A percentile compares a stretch with the other conserved stretches of the same genome.
Evolutionary conservation across 1,139 yeast genomes (phyloP).

Genomic region (Petasospora fabianii): DNA sequence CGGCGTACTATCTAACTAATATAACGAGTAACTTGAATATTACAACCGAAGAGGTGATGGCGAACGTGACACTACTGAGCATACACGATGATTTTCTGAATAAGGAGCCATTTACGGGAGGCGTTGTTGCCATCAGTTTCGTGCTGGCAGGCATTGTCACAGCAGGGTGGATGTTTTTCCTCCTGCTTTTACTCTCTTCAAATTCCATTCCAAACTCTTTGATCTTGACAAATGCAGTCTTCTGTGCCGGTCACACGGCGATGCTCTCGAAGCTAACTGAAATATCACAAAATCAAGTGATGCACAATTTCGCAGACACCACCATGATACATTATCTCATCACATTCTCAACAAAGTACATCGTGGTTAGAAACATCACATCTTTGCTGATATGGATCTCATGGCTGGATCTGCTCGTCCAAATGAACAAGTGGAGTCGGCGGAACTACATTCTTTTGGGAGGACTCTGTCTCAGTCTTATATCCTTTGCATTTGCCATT

Average conservation of each 20-base stretch:
- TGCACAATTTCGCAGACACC: slow-evolving; percentile 38
- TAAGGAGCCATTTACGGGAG: slow-evolving; percentile 29
- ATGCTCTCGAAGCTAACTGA: slow-evolving; percentile 37
- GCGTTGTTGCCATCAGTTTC: slow-evolving; percentile 30
- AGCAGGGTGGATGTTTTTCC: slow-evolving; percentile 52
- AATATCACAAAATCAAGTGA: slow-evolving; percentile 36
- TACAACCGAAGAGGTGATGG: slow-evolving; percentile 7
- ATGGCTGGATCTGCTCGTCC: slow-evolving; percentile 34
- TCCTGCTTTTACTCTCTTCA: slow-evolving; percentile 44
- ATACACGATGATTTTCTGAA: slow-evolving; percentile 5
- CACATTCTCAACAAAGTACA: slow-evolving; percentile 31
- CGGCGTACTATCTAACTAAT: slow-evolving; percentile 24
- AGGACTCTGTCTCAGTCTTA: slow-evolving; percentile 11
- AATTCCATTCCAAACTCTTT: slow-evolving; percentile 47
- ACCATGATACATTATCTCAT: slow-evolving; percentile 33
- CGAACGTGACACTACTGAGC: slow-evolving; percentile 8
- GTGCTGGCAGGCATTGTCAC: slow-evolving; percentile 33
- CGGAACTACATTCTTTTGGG: slow-evolving; percentile 23
- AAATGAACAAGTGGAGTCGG: slow-evolving; percentile 19
- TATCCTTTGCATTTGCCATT: slow-evolving; percentile 12
- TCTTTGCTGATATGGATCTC: slow-evolving; percentile 39
- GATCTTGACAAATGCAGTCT: slow-evolving; percentile 43
- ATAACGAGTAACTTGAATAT: slow-evolving; percentile 9
- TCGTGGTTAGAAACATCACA: slow-evolving; percentile 33
- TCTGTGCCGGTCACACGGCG: slow-evolving; percentile 43